phyloP scores from a whole-genome alignment of 2,329 filamentous ascomycete genomes.

The Sporothrix pallida region DNA sequence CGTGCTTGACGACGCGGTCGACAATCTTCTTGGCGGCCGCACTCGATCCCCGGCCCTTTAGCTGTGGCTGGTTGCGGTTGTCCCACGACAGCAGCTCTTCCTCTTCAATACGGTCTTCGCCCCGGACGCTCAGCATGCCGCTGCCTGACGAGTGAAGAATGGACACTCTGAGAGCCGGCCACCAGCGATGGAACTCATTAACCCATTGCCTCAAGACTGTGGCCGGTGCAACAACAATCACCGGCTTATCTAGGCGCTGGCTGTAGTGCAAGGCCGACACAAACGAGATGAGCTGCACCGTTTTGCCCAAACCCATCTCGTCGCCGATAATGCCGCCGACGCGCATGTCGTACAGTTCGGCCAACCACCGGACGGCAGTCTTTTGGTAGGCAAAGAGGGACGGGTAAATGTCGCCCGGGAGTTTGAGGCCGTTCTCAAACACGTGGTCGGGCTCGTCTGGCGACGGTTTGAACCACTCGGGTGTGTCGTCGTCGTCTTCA shows the following conservation, averaged over 20 bases:
- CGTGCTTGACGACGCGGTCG: constrained; percentile 78
- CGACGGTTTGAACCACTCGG: constrained; percentile 83
- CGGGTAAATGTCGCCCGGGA: constrained; percentile 92
- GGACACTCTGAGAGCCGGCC: constrained; percentile 96
- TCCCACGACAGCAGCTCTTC: constrained; percentile 61
- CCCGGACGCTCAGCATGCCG: constrained; percentile 71
- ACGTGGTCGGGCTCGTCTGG: constrained; percentile 78
- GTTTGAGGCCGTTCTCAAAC: constrained; percentile 74
- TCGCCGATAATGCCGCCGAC: constrained; percentile 96
- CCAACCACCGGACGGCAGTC: constrained; percentile 94
- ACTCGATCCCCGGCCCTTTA: constrained; percentile 54
- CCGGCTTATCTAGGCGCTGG: constrained; percentile 78
- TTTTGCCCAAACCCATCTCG: constrained; percentile 99
- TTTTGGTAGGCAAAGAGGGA: constrained; percentile 97
- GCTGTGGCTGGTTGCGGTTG: constrained; percentile 41
- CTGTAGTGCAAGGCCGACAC: constrained; percentile 92
- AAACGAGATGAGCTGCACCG: constrained; percentile 74
- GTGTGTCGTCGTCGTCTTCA: constrained; percentile 50
- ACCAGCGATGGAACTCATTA: constrained; percentile 98
- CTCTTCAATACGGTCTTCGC: constrained; percentile 50
- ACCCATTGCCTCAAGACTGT: constrained; percentile 98
- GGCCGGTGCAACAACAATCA: constrained; percentile 90
- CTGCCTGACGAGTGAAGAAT: constrained; percentile 95
- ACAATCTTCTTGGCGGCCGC: constrained; percentile 80
- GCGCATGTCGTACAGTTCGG: constrained; percentile 85